Percentiles rank a stretch among this genome's conserved stretches.
phyloP scores from a whole-genome alignment of 345 rosid genomes.

The Nephelium lappaceum region DNA sequence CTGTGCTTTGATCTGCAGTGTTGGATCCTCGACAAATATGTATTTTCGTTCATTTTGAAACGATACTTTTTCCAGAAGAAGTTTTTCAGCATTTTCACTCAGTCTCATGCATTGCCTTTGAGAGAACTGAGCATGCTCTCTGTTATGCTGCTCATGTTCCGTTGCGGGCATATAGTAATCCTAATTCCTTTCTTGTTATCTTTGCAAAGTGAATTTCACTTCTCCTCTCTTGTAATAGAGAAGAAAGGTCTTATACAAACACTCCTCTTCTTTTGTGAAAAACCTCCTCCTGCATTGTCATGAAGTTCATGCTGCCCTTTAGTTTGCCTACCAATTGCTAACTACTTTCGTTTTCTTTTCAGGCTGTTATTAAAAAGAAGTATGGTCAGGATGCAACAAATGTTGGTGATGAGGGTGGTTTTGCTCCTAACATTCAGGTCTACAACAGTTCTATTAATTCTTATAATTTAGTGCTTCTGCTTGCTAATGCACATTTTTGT shows the following conservation, averaged over 20 bases:
- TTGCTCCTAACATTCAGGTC: slow-evolving; percentile 97
- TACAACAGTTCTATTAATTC: neutral
- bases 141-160: slow-evolving; percentile 10
- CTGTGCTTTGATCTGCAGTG: neutral
- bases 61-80: neutral
- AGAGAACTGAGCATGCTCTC: slow-evolving; percentile 17
- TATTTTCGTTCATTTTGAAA: neutral
- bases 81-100: neutral
- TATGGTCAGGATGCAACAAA: slow-evolving; percentile 99
- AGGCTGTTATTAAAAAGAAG: slow-evolving; percentile 88
- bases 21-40: neutral
- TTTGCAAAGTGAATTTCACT: neutral
- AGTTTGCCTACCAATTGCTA: neutral
- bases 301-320: neutral
- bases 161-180: slow-evolving; percentile 11
- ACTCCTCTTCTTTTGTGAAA: no score
- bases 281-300: neutral
- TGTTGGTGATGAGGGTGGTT: slow-evolving; percentile 99
- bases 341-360: neutral
- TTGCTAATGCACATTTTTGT: neutral
- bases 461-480: neutral
- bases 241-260: neutral
- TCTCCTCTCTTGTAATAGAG: slow-evolving; percentile 5
- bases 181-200: neutral
- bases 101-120: slow-evolving; percentile 4